A percentile compares a stretch with the other conserved stretches of the same genome.
phyloP scores from a whole-genome alignment of 306 rosid genomes.

The Cicer cuneatum region DNA sequence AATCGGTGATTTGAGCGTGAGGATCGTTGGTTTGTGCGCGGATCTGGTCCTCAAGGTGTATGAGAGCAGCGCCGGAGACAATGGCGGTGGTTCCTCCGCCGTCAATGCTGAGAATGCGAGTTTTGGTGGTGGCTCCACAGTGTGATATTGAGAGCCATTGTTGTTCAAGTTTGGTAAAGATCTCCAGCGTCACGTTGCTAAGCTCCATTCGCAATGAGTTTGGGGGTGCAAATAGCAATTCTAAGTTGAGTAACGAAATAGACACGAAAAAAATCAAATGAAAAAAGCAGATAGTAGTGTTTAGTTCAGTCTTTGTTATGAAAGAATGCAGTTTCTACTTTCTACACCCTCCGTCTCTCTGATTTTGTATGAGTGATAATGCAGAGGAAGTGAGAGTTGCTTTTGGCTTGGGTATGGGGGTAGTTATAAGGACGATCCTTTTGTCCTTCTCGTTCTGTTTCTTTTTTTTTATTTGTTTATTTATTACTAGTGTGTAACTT shows the following conservation, averaged over 20 bases:
- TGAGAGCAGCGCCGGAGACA: slow-evolving; percentile 74
- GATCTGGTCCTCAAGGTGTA: slow-evolving; percentile 97
- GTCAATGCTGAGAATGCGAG: slow-evolving; percentile 90
- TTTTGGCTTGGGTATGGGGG: slow-evolving; percentile 45
- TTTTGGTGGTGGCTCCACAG: slow-evolving; percentile 62
- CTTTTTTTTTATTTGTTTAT: neutral
- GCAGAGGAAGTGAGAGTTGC: slow-evolving; percentile 18
- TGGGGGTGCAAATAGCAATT: neutral
- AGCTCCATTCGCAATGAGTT: slow-evolving; percentile 62
- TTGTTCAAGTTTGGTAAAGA: slow-evolving; percentile 91
- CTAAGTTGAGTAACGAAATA: neutral
- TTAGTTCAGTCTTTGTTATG: slow-evolving; percentile 39
- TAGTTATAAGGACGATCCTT: slow-evolving; percentile 50
- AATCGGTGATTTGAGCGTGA: slow-evolving; percentile 76
- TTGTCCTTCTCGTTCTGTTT: slow-evolving; percentile 29
- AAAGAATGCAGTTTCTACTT: neutral
- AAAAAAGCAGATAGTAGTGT: neutral
- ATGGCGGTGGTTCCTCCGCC: slow-evolving; percentile 84
- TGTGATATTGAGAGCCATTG: slow-evolving; percentile 97
- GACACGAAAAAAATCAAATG: neutral
- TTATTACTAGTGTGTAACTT: neutral
- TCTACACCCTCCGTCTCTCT: neutral
- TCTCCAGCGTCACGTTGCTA: slow-evolving; percentile 79
- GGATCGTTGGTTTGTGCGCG: slow-evolving; percentile 79
- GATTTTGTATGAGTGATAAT: slow-evolving; percentile 8